phyloP scores from a whole-genome alignment of 2,329 filamentous ascomycete species.

The Colletotrichum abscissum region DNA sequence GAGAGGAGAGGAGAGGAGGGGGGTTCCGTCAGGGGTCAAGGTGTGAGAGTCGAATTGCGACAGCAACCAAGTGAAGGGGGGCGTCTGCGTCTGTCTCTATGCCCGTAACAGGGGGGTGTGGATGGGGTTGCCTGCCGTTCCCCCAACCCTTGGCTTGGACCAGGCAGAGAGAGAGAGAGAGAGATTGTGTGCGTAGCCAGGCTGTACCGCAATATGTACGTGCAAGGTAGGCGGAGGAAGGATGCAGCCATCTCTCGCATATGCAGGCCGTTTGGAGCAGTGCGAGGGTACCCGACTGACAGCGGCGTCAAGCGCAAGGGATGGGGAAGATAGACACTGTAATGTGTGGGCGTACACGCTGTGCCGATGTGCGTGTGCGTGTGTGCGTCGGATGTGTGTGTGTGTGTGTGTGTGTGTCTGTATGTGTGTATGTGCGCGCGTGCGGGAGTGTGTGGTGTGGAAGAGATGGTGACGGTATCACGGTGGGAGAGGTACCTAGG shows the following conservation, averaged over 20 bases:
- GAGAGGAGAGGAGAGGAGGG: constrained; percentile 17
- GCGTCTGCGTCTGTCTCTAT: constrained; percentile 23
- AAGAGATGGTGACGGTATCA: neutral
- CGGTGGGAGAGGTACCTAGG: neutral
- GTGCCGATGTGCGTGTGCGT: neutral
- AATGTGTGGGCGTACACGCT: neutral
- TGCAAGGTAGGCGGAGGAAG: constrained; percentile 20
- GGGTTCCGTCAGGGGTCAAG: constrained; percentile 13
- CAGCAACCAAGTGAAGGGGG: constrained; percentile 22
- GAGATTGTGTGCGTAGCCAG: constrained; percentile 25
- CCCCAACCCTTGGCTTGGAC: constrained; percentile 35
- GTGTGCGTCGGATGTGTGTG: neutral
- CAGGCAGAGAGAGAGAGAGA: constrained; percentile 24
- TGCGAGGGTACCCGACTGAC: constrained; percentile 25
- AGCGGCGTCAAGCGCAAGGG: constrained; percentile 4
- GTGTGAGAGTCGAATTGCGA: constrained; percentile 15
- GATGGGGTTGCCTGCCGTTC: constrained; percentile 27
- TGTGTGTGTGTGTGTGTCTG: neutral
- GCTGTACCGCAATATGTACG: constrained; percentile 15
- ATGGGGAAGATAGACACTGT: neutral
- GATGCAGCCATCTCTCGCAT: constrained; percentile 36
- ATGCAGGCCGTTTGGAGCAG: constrained; percentile 34
- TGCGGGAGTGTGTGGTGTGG: neutral
- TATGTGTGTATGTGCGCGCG: neutral
- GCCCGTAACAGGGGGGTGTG: constrained; percentile 25